These are phyloP conservation scores for Mortierella sp. DNA, from an alignment of 371 early-diverging fungal species.

Conservation along the genomic window DNA sequence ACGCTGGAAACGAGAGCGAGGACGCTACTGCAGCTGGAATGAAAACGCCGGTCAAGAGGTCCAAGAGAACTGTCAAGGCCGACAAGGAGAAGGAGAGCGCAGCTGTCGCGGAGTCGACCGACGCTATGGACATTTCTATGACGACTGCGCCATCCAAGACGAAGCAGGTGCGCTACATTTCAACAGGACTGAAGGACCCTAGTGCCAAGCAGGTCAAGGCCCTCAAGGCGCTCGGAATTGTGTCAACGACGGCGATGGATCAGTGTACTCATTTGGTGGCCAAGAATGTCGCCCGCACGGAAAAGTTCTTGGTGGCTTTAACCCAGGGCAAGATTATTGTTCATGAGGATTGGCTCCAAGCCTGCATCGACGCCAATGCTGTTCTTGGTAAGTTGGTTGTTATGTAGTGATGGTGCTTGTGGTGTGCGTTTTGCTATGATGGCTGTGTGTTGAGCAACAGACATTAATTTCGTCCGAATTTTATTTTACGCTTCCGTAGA, in stretches of 20 bases:
- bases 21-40: background rate
- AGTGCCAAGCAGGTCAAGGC: conserved; percentile 36
- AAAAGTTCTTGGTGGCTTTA: conserved; percentile 47
- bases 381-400: conserved; percentile 33
- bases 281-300: conserved; percentile 37
- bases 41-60: conserved; percentile 14
- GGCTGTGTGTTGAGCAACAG: too few species aligned
- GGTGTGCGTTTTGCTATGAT: background rate
- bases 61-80: conserved; percentile 1
- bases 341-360: conserved; percentile 49
- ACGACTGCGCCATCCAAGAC: conserved; percentile 1
- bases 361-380: conserved; percentile 50
- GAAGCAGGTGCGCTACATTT: conserved; percentile 31
- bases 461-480: background rate
- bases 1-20: conserved; percentile 17
- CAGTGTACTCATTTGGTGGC: conserved; percentile 50
- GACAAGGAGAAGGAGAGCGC: conserved; percentile 18
- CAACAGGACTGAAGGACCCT: conserved; percentile 42
- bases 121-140: background rate
- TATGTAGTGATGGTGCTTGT: background rate
- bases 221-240: conserved; percentile 41
- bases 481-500: conserved; percentile 14
- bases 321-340: conserved; percentile 45
- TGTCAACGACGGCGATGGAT: conserved; percentile 34
- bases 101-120: background rate